Evolutionary conservation across 2,329 filamentous ascomycete species (phyloP).

Genomic region (Eurotiales sp.): DNA sequence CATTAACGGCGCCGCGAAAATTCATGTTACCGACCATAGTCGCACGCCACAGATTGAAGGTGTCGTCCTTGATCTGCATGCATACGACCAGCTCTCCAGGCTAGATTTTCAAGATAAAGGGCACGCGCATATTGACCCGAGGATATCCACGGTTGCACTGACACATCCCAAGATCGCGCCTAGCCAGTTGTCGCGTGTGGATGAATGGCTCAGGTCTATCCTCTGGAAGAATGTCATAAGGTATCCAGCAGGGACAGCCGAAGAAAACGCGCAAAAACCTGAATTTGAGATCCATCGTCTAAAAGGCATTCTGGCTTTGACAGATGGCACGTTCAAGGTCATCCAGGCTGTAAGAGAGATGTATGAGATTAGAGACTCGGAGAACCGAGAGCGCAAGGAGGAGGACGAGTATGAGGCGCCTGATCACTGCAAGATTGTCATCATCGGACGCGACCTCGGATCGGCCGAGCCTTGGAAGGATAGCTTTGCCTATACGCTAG

Average conservation of each 20-base stretch:
- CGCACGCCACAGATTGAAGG: constrained; percentile 79
- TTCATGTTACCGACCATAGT: constrained; percentile 77
- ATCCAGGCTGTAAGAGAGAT: constrained; percentile 90
- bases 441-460: constrained; percentile 45
- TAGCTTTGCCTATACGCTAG: constrained; percentile 23
- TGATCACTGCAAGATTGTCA: constrained; percentile 41
- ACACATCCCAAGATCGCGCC: constrained; percentile 58
- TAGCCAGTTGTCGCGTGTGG: constrained; percentile 60
- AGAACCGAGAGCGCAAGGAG: constrained; percentile 16
- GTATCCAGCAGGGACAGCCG: constrained; percentile 1
- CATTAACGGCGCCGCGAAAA: constrained; percentile 85
- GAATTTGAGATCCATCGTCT: constrained; percentile 79
- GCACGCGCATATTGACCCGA: constrained; percentile 86
- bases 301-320: constrained; percentile 73
- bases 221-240: constrained; percentile 66
- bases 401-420: constrained; percentile 18
- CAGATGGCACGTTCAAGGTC: constrained; percentile 64
- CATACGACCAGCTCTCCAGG: constrained; percentile 77
- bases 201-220: constrained; percentile 76
- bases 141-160: constrained; percentile 79
- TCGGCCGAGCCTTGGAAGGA: constrained; percentile 29
- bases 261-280: constrained; percentile 21
- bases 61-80: constrained; percentile 82
- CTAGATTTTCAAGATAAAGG: constrained; percentile 71
- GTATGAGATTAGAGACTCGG: constrained; percentile 77